Evolutionary conservation across 768 basidiomycete species (phyloP), one percentile per base, ranked within the genome.

Genomic region (Candolleomyces eurysporus): DNA sequence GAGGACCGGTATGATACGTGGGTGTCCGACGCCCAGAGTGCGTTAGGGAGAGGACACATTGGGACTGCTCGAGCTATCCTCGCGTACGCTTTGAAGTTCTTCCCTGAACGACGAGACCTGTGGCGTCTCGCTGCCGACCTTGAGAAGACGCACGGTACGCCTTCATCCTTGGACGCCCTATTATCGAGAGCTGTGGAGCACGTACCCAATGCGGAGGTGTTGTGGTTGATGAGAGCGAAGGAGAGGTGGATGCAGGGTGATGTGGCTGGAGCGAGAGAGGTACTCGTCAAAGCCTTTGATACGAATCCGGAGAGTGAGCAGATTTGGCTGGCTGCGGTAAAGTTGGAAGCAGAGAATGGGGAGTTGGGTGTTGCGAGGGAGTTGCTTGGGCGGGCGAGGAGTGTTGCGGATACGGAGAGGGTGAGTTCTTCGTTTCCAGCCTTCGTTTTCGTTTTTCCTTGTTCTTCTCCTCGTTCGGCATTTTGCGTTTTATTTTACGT

Each of bases 221-320:
- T 99, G 5, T 98, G 97, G 97, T 82, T 98, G 36, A 98, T 98
- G 95, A 85, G 89, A 55, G 97, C 96, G 3, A 99, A 99, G 75
- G 96, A 98, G 78, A 92, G 94, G 72, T 99, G 96, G 96, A 70
- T 94, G 16, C 78, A 77, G 26, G 92, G 92, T 7, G 92, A 98
- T 68, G 92, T 98, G 14, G 85, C 89, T 2, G 90, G 88, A n/a
- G 94, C 97, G 2, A 90, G 95, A 40, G 86, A 88, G 65, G 91
- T 96, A 14, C 86, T 98, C 14, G 92, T 90, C 63, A 83, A 84
- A 43, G 94, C 97, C 0, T 98, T 98, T 80, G 85, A 90, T 56
- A 92, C 94, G 59, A 98, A 98, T 70, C 92, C 94, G 13, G 95
- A 98, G 73, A 96, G 92, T 70, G 97, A 98, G 76, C 88, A 90